Conservation (phyloP, 805 yeast genomes). For the Teunomyces atbi region DNA sequence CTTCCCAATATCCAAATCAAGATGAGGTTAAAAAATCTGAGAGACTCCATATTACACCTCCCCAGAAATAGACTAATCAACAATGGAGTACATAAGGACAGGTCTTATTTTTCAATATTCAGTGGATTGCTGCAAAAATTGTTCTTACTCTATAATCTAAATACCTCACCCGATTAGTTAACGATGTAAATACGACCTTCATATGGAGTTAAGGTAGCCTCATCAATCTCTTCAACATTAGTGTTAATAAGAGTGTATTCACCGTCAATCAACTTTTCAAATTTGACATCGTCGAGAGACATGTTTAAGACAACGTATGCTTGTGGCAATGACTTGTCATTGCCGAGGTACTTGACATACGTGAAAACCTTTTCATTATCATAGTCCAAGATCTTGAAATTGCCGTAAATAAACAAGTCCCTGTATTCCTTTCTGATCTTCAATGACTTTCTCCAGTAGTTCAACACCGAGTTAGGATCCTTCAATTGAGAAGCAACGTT, state of each 20-base stretch:
- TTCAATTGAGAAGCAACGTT: slow-evolving; percentile 47
- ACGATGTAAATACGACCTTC: slow-evolving; percentile 44
- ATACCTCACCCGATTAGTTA: slow-evolving; percentile 3
- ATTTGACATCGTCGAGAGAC: slow-evolving; percentile 28
- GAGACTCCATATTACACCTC: too few relatives aligned
- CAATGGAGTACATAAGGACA: too few relatives aligned
- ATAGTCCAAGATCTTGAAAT: slow-evolving; percentile 42
- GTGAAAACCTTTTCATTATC: slow-evolving; percentile 43
- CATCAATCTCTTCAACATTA: slow-evolving; percentile 26
- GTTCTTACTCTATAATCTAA: not conserved
- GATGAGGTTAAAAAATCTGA: too few relatives aligned
- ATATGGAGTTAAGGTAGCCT: slow-evolving; percentile 35
- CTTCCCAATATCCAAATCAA: too few relatives aligned
- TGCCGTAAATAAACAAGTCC: slow-evolving; percentile 47
- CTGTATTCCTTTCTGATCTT: slow-evolving; percentile 42
- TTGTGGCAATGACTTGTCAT: slow-evolving; percentile 12
- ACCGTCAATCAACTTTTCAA: slow-evolving; percentile 28
- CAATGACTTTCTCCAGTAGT: slow-evolving; percentile 46
- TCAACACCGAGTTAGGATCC: slow-evolving; percentile 46
- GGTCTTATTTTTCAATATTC: too few relatives aligned
- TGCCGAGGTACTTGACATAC: slow-evolving; percentile 36
- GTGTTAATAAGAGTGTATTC: slow-evolving; percentile 28
- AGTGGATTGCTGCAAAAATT: not conserved
- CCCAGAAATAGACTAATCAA: too few relatives aligned
- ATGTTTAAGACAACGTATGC: slow-evolving; percentile 46